A percentile compares a stretch with the other conserved stretches of the same genome.
phyloP scores from a whole-genome alignment of 805 yeast genomes.

The Candida ortonii region DNA sequence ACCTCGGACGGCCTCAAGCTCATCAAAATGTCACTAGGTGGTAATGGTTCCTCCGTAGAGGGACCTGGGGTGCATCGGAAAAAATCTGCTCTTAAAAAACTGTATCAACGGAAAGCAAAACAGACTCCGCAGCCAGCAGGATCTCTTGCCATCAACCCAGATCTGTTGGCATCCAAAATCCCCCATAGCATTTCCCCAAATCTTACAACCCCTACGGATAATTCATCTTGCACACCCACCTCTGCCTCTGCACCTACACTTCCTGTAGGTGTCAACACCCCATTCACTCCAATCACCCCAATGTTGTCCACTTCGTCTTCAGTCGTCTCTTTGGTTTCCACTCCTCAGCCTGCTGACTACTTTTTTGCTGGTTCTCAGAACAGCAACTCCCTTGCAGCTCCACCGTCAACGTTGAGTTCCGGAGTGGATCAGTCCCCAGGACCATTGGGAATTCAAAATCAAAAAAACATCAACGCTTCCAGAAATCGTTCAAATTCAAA shows the following conservation, averaged over 20 bases:
- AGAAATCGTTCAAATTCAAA: slow-evolving; percentile 24
- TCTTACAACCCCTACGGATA: not conserved
- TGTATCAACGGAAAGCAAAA: slow-evolving; percentile 18
- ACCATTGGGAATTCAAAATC: not conserved
- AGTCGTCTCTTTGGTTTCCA: slow-evolving; percentile 15
- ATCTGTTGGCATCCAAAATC: not conserved
- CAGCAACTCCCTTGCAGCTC: not conserved
- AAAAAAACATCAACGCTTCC: not conserved
- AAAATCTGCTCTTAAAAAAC: slow-evolving; percentile 12
- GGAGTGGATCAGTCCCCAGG: not conserved
- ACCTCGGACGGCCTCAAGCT: slow-evolving; percentile 2
- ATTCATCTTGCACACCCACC: slow-evolving; percentile 11
- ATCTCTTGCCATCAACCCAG: not conserved
- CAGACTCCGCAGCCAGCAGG: slow-evolving; percentile 7
- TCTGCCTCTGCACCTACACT: slow-evolving; percentile 5
- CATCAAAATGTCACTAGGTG: slow-evolving; percentile 8
- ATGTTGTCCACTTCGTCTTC: slow-evolving; percentile 26
- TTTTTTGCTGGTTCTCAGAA: not conserved
- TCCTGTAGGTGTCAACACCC: slow-evolving; percentile 1
- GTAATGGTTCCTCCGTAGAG: slow-evolving; percentile 5
- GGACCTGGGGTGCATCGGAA: too few relatives aligned
- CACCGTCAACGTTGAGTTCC: too few relatives aligned
- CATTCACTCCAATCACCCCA: slow-evolving; percentile 25
- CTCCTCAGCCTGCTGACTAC: slow-evolving; percentile 8
- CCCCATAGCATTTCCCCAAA: too few relatives aligned